phyloP scores from a whole-genome alignment of 345 rosid genomes.

The Brassica cretica region DNA sequence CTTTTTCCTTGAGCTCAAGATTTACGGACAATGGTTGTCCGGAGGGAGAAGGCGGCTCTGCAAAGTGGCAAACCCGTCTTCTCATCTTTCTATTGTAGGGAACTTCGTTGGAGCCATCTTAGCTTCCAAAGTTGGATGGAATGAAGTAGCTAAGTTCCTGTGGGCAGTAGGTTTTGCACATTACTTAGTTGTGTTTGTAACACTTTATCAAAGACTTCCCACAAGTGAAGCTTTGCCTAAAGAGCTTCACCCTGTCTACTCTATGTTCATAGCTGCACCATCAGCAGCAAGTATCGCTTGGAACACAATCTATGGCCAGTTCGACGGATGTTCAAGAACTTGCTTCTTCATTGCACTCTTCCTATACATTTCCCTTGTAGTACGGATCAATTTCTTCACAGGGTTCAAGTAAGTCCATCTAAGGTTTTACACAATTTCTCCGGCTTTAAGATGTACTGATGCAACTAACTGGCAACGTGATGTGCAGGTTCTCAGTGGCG shows the following conservation, averaged over 20 bases:
- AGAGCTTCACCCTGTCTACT: conserved; percentile 92
- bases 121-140: conserved; percentile 87
- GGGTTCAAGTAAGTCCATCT: conserved; percentile 68
- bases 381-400: conserved; percentile 88
- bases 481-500: conserved; percentile 82
- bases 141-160: conserved; percentile 77
- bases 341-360: conserved; percentile 89
- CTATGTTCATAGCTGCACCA: conserved; percentile 98
- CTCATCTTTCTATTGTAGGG: conserved; percentile 92
- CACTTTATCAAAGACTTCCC: conserved; percentile 86
- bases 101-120: conserved; percentile 92
- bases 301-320: conserved; percentile 76
- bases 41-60: conserved; percentile 92
- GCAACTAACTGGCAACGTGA: background rate
- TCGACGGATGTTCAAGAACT: conserved; percentile 77
- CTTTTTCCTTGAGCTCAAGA: conserved; percentile 85
- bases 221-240: conserved; percentile 92
- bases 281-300: conserved; percentile 94
- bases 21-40: conserved; percentile 93
- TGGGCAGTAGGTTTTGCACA: conserved; percentile 97
- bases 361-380: conserved; percentile 71
- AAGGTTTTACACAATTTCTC: background rate
- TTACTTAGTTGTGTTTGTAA: conserved; percentile 84
- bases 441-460: background rate
- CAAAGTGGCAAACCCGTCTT: conserved; percentile 94